phyloP scores from a whole-genome alignment of 192 early-diverging fungal species.

The Backusella parvicylindrica region DNA sequence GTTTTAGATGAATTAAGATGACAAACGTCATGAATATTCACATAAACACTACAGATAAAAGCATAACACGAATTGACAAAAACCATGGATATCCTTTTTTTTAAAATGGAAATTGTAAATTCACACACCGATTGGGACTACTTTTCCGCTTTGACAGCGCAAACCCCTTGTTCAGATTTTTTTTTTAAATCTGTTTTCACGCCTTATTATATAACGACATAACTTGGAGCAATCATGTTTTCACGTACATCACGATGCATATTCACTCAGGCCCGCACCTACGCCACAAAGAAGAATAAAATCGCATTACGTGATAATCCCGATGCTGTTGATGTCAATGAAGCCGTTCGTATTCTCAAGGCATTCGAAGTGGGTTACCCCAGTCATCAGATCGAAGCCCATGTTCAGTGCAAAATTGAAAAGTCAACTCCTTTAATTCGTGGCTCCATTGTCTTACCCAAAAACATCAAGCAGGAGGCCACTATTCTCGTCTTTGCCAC shows the following conservation, averaged over 20 bases:
- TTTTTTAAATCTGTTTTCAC: background rate
- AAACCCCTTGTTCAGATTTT: background rate
- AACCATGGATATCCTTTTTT: too few relatives aligned
- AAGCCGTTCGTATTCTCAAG: conserved; percentile 52
- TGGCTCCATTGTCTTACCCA: conserved; percentile 73
- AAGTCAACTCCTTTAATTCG: conserved; percentile 80
- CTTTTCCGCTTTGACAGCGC: conserved; percentile 6
- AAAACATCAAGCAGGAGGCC: conserved; percentile 53
- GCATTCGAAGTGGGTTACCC: conserved; percentile 69
- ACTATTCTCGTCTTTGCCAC: conserved; percentile 85
- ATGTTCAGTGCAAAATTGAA: conserved; percentile 68
- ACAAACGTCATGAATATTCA: too few relatives aligned
- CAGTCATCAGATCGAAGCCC: conserved; percentile 59
- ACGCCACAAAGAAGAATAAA: conserved; percentile 25
- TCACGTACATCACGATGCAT: conserved; percentile 9
- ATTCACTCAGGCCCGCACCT: conserved; percentile 8
- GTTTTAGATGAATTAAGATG: too few relatives aligned
- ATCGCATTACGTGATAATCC: conserved; percentile 26
- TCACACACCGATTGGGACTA: too few relatives aligned
- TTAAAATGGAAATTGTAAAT: too few relatives aligned
- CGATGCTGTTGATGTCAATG: conserved; percentile 43
- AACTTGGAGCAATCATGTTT: background rate
- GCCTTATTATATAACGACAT: background rate
- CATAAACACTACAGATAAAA: too few relatives aligned
- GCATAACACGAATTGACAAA: too few relatives aligned